Percentiles rank a stretch among this genome's conserved stretches.
phyloP scores from a whole-genome alignment of 257 asterid genomes.

The Mitragyna speciosa region DNA sequence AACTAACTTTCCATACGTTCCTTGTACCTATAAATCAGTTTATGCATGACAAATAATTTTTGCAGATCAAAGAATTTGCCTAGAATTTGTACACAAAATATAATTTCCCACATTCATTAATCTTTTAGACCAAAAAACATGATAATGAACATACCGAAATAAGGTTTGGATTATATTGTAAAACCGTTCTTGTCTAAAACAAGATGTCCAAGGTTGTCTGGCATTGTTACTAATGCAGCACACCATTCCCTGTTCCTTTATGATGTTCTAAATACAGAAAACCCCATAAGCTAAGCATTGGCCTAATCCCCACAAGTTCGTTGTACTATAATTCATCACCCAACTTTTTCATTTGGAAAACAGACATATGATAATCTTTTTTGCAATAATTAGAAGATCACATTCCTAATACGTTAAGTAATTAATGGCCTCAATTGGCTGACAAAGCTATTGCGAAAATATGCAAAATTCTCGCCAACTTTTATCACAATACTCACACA shows the following conservation, averaged over 20 bases:
- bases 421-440: neutral
- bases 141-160: neutral
- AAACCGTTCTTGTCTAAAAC: too few species aligned
- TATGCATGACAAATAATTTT: neutral
- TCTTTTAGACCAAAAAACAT: neutral
- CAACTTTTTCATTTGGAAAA: neutral
- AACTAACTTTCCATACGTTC: neutral
- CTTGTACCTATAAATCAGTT: neutral
- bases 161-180: neutral
- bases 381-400: neutral
- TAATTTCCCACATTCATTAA: neutral
- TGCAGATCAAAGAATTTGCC: neutral
- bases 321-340: neutral
- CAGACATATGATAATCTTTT: neutral
- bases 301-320: neutral
- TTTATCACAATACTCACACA: neutral
- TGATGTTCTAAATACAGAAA: neutral
- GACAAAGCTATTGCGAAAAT: neutral
- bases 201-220: too few species aligned
- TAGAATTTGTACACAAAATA: too few species aligned
- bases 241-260: too few species aligned
- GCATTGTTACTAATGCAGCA: too few species aligned
- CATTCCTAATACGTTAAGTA: neutral
- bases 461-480: neutral
- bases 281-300: neutral